Conservation (phyloP, 352 stramenopile species). For the Phytophthora uliginosa region DNA sequence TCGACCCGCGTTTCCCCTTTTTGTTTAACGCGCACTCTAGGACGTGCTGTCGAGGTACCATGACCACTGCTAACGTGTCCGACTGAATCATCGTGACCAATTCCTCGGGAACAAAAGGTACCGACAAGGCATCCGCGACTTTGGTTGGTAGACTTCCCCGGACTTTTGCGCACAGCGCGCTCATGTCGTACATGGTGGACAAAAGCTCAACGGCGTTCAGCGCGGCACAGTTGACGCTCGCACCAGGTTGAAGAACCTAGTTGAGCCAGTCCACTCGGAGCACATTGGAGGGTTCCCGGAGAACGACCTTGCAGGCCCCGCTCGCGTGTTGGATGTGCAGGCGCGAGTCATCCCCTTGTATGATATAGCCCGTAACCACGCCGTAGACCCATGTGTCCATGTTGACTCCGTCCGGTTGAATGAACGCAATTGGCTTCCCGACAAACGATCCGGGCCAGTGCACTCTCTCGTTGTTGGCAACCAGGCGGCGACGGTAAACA, state of each 20-base stretch:
- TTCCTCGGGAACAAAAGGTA: background rate
- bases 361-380: constrained; percentile 15
- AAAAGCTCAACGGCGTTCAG: constrained; percentile 4
- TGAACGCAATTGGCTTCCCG: constrained; percentile 11
- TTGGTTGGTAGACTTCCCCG: background rate
- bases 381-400: constrained; percentile 16
- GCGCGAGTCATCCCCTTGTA: background rate
- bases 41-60: constrained; percentile 10
- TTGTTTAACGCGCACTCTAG: constrained; percentile 6
- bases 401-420: background rate
- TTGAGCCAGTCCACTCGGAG: constrained; percentile 13
- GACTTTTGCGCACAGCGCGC: background rate
- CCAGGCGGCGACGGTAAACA: too few species aligned
- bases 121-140: background rate
- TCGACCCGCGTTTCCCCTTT: background rate
- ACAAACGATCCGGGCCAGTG: constrained; percentile 16
- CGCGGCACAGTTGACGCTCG: background rate
- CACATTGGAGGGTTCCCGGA: background rate
- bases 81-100: background rate
- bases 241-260: constrained; percentile 7
- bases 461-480: background rate
- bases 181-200: background rate
- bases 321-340: background rate
- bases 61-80: constrained; percentile 5
- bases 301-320: background rate